Base-by-base conservation (phyloP, 2,329 filamentous ascomycete species). In the Alternaria angustiovoidea region DNA sequence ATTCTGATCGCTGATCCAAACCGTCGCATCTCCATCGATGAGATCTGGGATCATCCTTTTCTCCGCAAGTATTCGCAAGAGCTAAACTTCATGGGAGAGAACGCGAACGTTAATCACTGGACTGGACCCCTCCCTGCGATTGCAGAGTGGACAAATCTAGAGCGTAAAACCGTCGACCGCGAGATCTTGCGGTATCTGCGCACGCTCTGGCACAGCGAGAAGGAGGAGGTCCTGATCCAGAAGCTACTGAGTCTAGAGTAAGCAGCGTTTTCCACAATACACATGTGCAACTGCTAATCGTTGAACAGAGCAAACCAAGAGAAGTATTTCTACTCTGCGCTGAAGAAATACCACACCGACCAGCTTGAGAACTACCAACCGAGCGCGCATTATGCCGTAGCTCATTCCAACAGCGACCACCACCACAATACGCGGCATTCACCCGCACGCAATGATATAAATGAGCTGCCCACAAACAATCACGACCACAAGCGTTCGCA, bases 331-430 rank as follows among this genome's bases (percentile, higher is more conserved):
- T 99, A 98, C 78, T 91, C 89, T 79, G 86, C 96, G 20, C 85
- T 99, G 7, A 81, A 90, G 65, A 91, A 90, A 76, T 96, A 97
- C 76, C 87, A 92, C 44, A 89, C 96, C 65, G 89, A 92, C 63
- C 90, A 95, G 68, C 79, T 96, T 2, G 94, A 98, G 75, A 92
- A 97, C 73, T 98, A 95, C 73, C 81, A 84, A 55, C 90, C 90
- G 60, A 88, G 89, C 30, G 87, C 91, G 22, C 82, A 81, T 54
- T 82, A 81, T 61, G 74, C 75, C 34, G 77, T 97, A 56, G 87
- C 87, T n/a, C 91, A 95, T 74, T 97, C 94, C 1, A 86, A 90
- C 57, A 97, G 93, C 78, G 94, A 98, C 73, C 95, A 96, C 70
- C 94, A 97, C 57, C 69, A 78, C 52, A 70, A 77, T 48, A 62